Conservation (phyloP, 768 basidiomycete genomes). For the Pleurotus platypus region DNA sequence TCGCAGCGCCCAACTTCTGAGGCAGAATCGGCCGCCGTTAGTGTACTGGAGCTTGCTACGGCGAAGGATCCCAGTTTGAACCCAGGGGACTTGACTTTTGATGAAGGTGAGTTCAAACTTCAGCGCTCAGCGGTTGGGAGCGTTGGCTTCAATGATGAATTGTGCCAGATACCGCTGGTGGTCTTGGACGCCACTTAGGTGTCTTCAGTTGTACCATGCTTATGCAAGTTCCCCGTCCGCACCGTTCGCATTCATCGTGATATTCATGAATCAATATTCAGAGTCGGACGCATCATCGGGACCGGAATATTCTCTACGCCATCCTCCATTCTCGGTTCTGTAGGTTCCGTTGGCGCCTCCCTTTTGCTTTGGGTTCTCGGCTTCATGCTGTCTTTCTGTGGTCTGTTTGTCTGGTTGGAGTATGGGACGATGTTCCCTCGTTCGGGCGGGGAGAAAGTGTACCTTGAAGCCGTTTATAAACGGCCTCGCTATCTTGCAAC, state of each 20-base stretch:
- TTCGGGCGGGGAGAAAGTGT: slow-evolving; percentile 62
- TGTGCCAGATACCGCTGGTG: slow-evolving; percentile 43
- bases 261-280: not conserved
- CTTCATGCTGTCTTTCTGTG: slow-evolving; percentile 54
- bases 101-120: slow-evolving; percentile 36
- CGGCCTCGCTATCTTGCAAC: slow-evolving; percentile 45
- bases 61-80: slow-evolving; percentile 15
- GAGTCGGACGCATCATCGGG: slow-evolving; percentile 55
- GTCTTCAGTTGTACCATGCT: slow-evolving; percentile 55
- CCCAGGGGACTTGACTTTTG: slow-evolving; percentile 43
- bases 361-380: slow-evolving; percentile 65
- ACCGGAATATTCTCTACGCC: slow-evolving; percentile 68
- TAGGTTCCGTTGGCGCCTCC: slow-evolving; percentile 56
- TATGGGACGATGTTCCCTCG: slow-evolving; percentile 63
- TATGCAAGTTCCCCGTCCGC: slow-evolving; percentile 28
- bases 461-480: slow-evolving; percentile 52
- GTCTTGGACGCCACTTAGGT: slow-evolving; percentile 56
- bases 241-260: not conserved
- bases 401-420: slow-evolving; percentile 61
- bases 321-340: slow-evolving; percentile 52
- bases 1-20: no score
- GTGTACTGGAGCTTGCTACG: not conserved
- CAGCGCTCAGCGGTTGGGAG: not conserved
- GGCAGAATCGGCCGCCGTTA: not conserved
- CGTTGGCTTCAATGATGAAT: not conserved